Evolutionary conservation across 345 rosid species (phyloP).

Genomic region (Euphorbia tirucalli): DNA sequence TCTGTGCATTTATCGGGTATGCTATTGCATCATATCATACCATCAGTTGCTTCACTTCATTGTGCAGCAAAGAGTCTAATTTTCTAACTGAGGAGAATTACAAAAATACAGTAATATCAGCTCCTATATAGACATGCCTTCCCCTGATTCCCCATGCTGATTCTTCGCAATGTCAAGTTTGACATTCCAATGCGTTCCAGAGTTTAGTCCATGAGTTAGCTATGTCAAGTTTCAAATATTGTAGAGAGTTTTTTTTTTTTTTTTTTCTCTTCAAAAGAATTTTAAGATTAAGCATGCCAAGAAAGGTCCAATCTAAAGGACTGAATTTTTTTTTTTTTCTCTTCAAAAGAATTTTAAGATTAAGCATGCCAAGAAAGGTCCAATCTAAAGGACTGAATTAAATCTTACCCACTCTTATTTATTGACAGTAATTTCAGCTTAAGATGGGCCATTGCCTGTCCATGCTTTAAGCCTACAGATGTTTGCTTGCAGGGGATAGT

Average conservation of each 20-base stretch:
- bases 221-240: neutral
- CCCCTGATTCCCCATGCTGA: neutral
- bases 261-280: too few species aligned
- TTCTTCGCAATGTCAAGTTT: neutral
- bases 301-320: neutral
- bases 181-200: neutral
- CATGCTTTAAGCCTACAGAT: too few species aligned
- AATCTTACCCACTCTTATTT: too few species aligned
- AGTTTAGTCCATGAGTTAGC: neutral
- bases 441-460: neutral
- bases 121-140: neutral
- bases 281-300: neutral
- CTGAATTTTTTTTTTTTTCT: too few species aligned
- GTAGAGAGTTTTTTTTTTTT: too few species aligned
- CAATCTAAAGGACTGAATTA: too few species aligned
- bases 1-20: neutral
- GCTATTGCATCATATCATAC: too few species aligned
- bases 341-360: too few species aligned
- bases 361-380: neutral
- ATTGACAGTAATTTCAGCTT: neutral
- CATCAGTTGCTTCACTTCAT: neutral
- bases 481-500: too few species aligned
- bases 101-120: neutral
- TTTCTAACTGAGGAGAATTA: neutral
- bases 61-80: neutral